A percentile compares a stretch with the other conserved stretches of the same genome.
phyloP scores from a whole-genome alignment of 2,329 filamentous ascomycete genomes.

The Clonostachys byssicola region DNA sequence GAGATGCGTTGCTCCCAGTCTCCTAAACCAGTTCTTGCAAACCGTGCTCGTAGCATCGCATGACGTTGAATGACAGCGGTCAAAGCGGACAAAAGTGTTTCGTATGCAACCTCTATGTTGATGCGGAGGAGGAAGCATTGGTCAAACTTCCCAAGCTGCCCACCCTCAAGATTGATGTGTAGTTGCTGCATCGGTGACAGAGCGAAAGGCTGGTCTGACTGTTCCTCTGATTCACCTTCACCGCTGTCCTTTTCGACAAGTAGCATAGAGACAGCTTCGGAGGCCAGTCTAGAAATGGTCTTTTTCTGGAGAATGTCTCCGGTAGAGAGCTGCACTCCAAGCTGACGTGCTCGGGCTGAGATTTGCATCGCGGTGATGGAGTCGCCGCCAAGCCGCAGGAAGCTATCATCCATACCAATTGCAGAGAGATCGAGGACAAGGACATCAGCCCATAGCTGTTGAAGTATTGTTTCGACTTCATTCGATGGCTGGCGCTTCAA shows the following conservation, averaged over 20 bases:
- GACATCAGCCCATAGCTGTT: conserved; percentile 16
- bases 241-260: background rate
- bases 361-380: conserved; percentile 38
- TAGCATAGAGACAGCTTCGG: background rate
- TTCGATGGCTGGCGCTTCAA: background rate
- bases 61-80: background rate
- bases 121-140: background rate
- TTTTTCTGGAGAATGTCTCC: conserved; percentile 5
- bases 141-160: background rate
- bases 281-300: conserved; percentile 3
- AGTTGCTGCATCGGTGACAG: conserved; percentile 4
- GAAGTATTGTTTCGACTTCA: background rate
- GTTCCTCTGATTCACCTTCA: no score
- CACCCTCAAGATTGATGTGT: background rate
- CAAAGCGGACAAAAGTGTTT: background rate
- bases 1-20: background rate
- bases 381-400: conserved; percentile 35
- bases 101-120: background rate
- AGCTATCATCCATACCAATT: conserved; percentile 22
- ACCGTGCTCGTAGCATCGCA: background rate
- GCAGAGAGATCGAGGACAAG: conserved; percentile 18
- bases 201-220: no score
- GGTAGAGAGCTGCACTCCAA: background rate
- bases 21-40: background rate
- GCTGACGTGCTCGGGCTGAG: conserved; percentile 24